phyloP scores from a whole-genome alignment of 345 rosid genomes.

The Acer negundo region DNA sequence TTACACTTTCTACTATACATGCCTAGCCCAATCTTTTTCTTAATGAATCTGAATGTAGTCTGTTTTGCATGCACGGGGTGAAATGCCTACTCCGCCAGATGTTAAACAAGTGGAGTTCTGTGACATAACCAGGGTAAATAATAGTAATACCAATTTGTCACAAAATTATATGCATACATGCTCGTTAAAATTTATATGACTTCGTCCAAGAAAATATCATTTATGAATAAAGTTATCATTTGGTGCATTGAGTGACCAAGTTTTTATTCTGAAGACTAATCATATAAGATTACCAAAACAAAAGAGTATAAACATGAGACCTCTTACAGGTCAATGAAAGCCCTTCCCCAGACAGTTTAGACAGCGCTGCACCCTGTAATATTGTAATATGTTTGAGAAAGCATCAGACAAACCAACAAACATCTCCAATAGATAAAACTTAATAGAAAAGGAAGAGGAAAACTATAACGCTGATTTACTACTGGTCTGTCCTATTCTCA shows the following conservation, averaged over 20 bases:
- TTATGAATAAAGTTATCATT: background rate
- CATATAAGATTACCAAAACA: background rate
- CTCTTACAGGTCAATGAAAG: constrained; percentile 28
- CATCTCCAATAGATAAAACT: background rate
- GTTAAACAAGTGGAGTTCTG: no score
- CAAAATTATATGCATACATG: background rate
- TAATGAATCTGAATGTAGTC: no score
- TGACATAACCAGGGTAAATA: no score
- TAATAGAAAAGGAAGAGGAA: background rate
- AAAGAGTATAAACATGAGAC: background rate
- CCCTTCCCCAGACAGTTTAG: constrained; percentile 78
- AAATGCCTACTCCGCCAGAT: no score
- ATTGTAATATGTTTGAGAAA: constrained; percentile 12
- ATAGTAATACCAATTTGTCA: no score
- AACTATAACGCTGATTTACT: background rate
- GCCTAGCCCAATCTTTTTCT: background rate
- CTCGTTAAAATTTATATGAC: background rate
- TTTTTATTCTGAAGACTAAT: background rate
- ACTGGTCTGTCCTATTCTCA: no score
- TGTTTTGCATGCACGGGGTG: no score
- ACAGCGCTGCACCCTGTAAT: constrained; percentile 75
- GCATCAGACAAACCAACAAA: background rate
- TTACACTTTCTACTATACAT: background rate
- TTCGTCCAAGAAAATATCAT: background rate
- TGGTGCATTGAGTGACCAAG: background rate